A percentile compares a stretch with the other conserved stretches of the same genome.
Conservation (phyloP, 306 rosid genomes). For the Medicago arabica region DNA sequence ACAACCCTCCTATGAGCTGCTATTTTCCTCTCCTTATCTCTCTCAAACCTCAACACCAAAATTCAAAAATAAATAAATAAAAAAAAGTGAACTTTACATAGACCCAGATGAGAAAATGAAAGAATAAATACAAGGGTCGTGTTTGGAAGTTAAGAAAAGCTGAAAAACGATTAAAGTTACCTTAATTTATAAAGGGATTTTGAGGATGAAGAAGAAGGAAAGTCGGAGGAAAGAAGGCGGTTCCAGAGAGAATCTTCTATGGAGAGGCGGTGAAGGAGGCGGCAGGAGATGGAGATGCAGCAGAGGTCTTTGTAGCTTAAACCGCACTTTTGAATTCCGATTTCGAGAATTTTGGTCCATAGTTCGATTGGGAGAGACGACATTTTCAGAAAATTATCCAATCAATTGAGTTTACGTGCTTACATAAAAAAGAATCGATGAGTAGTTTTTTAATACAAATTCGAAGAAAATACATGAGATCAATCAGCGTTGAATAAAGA, state of each 20-base stretch:
- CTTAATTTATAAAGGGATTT: slow-evolving; percentile 65
- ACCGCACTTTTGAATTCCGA: slow-evolving; percentile 50
- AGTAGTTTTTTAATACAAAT: too few species aligned
- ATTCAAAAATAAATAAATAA: background rate
- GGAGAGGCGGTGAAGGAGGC: slow-evolving; percentile 67
- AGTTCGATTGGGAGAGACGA: slow-evolving; percentile 69
- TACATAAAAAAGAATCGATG: too few species aligned
- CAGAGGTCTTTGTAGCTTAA: slow-evolving; percentile 71
- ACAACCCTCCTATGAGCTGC: slow-evolving; percentile 63
- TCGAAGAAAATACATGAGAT: too few species aligned
- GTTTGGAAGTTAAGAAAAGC: background rate
- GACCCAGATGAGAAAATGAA: slow-evolving; percentile 27
- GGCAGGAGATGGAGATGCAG: slow-evolving; percentile 68
- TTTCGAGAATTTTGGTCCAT: slow-evolving; percentile 67
- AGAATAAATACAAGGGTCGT: background rate
- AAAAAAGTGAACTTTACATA: slow-evolving; percentile 11
- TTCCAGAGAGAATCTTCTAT: slow-evolving; percentile 64
- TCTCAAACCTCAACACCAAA: slow-evolving; percentile 60
- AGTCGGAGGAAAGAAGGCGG: slow-evolving; percentile 66
- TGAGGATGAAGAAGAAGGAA: slow-evolving; percentile 30
- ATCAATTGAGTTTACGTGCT: too few species aligned
- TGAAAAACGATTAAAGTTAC: slow-evolving; percentile 33
- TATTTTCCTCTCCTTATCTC: slow-evolving; percentile 59
- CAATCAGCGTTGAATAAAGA: too few species aligned
- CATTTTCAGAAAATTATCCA: slow-evolving; percentile 37